phyloP scores from a whole-genome alignment of 106 monocot species.

The Cymbidium sinense region DNA sequence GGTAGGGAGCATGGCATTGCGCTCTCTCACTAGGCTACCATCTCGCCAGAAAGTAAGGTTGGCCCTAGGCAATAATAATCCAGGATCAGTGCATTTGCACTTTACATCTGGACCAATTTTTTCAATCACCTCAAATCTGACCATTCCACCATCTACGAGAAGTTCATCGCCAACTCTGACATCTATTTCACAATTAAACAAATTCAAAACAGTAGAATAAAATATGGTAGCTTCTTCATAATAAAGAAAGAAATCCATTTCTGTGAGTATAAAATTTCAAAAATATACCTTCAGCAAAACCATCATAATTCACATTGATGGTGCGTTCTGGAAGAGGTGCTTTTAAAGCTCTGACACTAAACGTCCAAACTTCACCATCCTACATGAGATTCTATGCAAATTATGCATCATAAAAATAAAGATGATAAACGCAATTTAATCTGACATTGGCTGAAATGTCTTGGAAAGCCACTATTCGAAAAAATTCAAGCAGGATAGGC shows the following conservation, averaged over 20 bases:
- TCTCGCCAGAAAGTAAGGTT: conserved; percentile 71
- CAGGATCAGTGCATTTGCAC: conserved; percentile 79
- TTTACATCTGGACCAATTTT: conserved; percentile 97
- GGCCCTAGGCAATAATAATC: conserved; percentile 50
- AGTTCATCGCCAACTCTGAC: conserved; percentile 94
- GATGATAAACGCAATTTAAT: background rate
- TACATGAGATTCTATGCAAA: conserved; percentile 15
- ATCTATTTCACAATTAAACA: conserved; percentile 39
- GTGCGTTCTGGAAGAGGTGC: conserved; percentile 79
- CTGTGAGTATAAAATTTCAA: background rate
- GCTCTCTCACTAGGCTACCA: conserved; percentile 86
- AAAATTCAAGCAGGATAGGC: background rate
- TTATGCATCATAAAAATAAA: background rate
- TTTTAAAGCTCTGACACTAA: conserved; percentile 76
- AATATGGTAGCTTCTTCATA: background rate
- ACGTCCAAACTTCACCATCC: conserved; percentile 99
- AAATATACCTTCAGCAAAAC: conserved; percentile 91
- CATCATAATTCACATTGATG: conserved; percentile 86
- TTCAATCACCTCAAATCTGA: conserved; percentile 94
- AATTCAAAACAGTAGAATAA: background rate
- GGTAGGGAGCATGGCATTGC: conserved; percentile 98
- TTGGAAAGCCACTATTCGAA: background rate
- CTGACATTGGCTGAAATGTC: background rate
- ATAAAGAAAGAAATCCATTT: background rate
- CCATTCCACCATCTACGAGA: conserved; percentile 99